A percentile compares a stretch with the other conserved stretches of the same genome.
These are phyloP conservation scores for Pseudoneurospora amorphoporcata DNA, from an alignment of 495 filamentous ascomycete genomes.

Conservation along the genomic window DNA sequence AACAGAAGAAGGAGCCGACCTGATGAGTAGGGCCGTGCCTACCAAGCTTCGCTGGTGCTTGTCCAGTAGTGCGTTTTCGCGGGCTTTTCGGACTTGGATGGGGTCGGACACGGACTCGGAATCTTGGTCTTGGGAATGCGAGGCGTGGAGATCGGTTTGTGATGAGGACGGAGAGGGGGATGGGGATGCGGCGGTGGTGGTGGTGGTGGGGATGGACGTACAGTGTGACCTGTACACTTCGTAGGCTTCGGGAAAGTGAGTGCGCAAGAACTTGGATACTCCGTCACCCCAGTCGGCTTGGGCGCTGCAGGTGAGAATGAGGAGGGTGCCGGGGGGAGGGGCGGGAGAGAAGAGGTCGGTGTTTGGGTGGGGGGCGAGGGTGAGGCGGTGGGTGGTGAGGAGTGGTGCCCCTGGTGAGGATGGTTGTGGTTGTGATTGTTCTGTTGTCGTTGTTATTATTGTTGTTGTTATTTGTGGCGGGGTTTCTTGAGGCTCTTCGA, in stretches of 20 bases:
- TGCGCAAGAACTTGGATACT: constrained; percentile 14
- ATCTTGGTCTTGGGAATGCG: background rate
- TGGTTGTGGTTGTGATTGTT: background rate
- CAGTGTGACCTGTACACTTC: constrained; percentile 12
- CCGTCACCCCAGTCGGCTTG: constrained; percentile 16
- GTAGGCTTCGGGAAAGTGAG: constrained; percentile 13
- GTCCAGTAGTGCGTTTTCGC: background rate
- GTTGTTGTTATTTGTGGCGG: background rate
- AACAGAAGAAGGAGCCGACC: background rate
- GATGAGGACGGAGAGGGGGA: background rate
- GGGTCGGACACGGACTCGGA: background rate
- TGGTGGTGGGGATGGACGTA: background rate
- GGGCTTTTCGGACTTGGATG: background rate
- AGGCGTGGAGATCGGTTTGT: background rate
- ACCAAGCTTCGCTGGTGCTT: background rate
- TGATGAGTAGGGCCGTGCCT: constrained; percentile 17
- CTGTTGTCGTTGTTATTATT: background rate
- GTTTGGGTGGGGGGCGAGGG: constrained; percentile 6
- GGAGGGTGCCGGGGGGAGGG: constrained; percentile 13
- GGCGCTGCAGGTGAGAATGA: constrained; percentile 24
- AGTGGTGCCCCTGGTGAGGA: background rate
- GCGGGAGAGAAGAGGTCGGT: constrained; percentile 15
- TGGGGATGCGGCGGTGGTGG: background rate
- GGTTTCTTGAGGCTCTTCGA: background rate
- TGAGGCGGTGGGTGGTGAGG: background rate